phyloP scores from a whole-genome alignment of 305 asterid genomes.

The Plantago rigida region DNA sequence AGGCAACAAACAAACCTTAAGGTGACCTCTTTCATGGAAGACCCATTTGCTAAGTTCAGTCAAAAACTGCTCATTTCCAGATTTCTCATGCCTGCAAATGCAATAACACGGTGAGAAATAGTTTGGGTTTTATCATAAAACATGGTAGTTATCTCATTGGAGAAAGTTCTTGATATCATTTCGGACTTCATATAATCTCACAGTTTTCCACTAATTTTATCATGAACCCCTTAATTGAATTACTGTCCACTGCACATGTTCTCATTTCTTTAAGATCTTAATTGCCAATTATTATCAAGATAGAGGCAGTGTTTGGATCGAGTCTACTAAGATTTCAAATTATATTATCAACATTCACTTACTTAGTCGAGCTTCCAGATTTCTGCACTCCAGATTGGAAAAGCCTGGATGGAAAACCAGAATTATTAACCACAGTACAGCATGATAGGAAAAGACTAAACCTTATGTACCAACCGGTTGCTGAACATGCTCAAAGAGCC shows the following conservation, averaged over 20 bases:
- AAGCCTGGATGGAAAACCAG: conserved; percentile 40
- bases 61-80: conserved; percentile 70
- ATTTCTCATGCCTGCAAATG: conserved; percentile 52
- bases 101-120: neutral
- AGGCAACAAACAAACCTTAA: conserved; percentile 39
- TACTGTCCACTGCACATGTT: neutral
- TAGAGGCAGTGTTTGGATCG: neutral
- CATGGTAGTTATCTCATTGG: neutral
- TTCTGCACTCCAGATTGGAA: conserved; percentile 68
- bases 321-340: neutral
- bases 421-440: conserved; percentile 18
- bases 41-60: conserved; percentile 79
- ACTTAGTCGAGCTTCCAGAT: conserved; percentile 65
- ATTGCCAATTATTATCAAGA: neutral
- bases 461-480: conserved; percentile 37
- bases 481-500: conserved; percentile 59
- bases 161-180: too few relatives aligned
- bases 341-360: conserved; percentile 27
- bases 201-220: neutral
- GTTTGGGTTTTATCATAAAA: neutral
- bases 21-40: conserved; percentile 81
- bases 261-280: neutral
- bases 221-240: neutral
- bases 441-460: conserved; percentile 17
- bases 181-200: neutral